Conservation (phyloP, 805 yeast genomes). For the Millerozyma miso region DNA sequence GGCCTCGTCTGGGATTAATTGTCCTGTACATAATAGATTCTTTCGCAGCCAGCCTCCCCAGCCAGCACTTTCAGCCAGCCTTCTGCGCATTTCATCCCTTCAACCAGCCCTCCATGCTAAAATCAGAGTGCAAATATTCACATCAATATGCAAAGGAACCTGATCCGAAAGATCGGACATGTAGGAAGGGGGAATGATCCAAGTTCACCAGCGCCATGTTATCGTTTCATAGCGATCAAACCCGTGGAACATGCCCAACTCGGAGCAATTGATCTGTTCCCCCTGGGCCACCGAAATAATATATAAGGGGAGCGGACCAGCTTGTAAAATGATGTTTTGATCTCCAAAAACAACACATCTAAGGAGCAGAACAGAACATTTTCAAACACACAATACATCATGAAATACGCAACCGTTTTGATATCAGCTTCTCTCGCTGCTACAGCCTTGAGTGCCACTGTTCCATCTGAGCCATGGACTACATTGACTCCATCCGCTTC, state of each 20-base stretch:
- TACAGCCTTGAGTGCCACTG: conserved; percentile 55
- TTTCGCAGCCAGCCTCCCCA: conserved; percentile 8
- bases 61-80: conserved; percentile 4
- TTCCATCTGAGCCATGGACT: conserved; percentile 66
- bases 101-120: not conserved
- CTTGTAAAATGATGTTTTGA: not conserved
- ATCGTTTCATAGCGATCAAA: not conserved
- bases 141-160: no score
- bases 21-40: not conserved
- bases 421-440: conserved; percentile 40
- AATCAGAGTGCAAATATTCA: no score
- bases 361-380: not conserved
- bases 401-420: conserved; percentile 18
- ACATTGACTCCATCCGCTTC: conserved; percentile 64
- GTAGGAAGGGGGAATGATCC: no score
- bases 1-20: no score
- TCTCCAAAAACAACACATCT: not conserved
- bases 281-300: no score
- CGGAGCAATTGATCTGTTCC: no score
- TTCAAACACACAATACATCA: conserved; percentile 2
- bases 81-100: conserved; percentile 1
- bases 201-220: not conserved
- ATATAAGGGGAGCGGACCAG: not conserved
- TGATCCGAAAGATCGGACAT: no score
- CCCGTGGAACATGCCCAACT: not conserved